phyloP scores from a whole-genome alignment of 768 basidiomycete species.

The Crepidotus variabilis region DNA sequence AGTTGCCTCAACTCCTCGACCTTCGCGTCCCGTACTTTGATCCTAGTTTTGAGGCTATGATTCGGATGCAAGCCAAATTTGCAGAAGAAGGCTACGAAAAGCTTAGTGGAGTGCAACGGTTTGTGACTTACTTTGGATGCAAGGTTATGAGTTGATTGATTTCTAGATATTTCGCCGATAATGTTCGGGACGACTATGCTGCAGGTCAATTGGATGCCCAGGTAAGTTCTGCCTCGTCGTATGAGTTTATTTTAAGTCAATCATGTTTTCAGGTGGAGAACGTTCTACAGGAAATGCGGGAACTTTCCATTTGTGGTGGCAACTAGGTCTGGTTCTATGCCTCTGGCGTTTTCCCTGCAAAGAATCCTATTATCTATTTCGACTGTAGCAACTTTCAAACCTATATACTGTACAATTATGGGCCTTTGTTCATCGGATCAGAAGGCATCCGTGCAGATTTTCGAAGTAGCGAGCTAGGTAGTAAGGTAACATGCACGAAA shows the following conservation, averaged over 20 bases:
- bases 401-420: too few relatives aligned
- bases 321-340: constrained; percentile 22
- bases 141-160: background rate
- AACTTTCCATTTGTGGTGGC: constrained; percentile 89
- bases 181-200: constrained; percentile 93
- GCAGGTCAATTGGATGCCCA: constrained; percentile 95
- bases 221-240: constrained; percentile 35
- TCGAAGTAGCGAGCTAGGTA: too few relatives aligned
- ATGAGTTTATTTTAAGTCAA: background rate
- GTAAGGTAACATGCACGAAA: too few relatives aligned
- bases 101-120: constrained; percentile 91
- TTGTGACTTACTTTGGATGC: constrained; percentile 1
- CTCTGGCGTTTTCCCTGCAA: background rate
- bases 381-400: background rate
- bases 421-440: too few relatives aligned
- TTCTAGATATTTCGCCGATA: constrained; percentile 81
- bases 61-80: constrained; percentile 95
- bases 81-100: constrained; percentile 99
- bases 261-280: constrained; percentile 70
- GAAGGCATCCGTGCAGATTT: too few relatives aligned
- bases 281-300: constrained; percentile 95
- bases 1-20: constrained; percentile 90
- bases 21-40: constrained; percentile 97
- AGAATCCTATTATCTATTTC: background rate
- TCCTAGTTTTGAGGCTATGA: constrained; percentile 98